Evolutionary conservation across 768 basidiomycete genomes (phyloP), one percentile per base, ranked within the genome.

Genomic region (Podaxis rugospora): DNA sequence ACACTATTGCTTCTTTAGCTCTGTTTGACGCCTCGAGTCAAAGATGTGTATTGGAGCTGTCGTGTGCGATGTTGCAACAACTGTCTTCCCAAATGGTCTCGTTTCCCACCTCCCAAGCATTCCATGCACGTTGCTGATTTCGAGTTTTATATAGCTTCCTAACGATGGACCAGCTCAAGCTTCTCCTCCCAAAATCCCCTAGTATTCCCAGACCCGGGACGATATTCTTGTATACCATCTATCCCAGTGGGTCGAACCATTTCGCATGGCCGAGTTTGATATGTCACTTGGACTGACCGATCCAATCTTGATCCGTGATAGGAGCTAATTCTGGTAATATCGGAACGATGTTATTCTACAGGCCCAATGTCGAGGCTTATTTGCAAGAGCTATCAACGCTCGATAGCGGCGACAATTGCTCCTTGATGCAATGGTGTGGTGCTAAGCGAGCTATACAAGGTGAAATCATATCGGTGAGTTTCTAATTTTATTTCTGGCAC

Each of bases 51-150:
- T 35, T 78, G 76, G 76, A 62, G 67, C 16, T 76, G 73, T 51
- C 75, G 76, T 7, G 67, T 73, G 27, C 71, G 77, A 36, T 74
- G 73, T 52, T 79, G 78, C 62, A 68, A 66, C 44, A 67, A 65
- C 39, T 79, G 78, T 50, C 60, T 76, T 4, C 64, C 67, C 52
- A 66, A 68, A 51, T 55, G 70, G 78, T 79, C 72, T 63, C 2
- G 9, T 50, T 11, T 51, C 16, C 18, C 36, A 53, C 27, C 21
- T 23, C 21, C 13, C 5, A 25, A 25, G 23, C 37, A 21, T 3
- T 32, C 13, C 28, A 47, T 23, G 23, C 39, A 9, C 5, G 5
- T 35, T 35, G 37, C 21, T 55, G 42, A 11, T 5, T 9, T 32
- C 32, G 51, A 47, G 21, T 13, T 11, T 60, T 16, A 32, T 14